Evolutionary conservation across 139 green algal genomes (phyloP).

Genomic region (Coelastrella sp.): DNA sequence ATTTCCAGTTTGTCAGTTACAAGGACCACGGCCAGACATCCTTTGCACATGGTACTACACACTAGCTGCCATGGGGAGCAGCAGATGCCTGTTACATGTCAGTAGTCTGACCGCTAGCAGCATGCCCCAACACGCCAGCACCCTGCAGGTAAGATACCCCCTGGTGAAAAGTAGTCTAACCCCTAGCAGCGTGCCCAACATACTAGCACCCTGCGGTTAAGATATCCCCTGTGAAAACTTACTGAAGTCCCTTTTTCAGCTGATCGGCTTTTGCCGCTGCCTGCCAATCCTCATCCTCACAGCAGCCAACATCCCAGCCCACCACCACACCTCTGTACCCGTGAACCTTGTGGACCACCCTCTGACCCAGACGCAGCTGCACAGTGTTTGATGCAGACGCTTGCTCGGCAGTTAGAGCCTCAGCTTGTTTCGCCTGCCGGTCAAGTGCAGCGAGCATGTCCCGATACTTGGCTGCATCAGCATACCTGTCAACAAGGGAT

Average conservation of each 20-base stretch:
- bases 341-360: conserved; percentile 69
- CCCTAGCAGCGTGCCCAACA: too few relatives aligned
- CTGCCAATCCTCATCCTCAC: conserved; percentile 81
- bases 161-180: too few relatives aligned
- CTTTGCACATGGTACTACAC: too few relatives aligned
- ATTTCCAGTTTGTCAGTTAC: too few relatives aligned
- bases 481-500: conserved; percentile 81
- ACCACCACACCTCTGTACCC: conserved; percentile 76
- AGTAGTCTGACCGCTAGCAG: too few relatives aligned
- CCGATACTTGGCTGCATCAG: conserved; percentile 72
- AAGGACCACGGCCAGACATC: too few relatives aligned
- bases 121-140: too few relatives aligned
- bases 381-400: neutral
- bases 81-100: too few relatives aligned
- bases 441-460: conserved; percentile 79
- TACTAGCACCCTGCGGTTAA: too few relatives aligned
- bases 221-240: too few relatives aligned
- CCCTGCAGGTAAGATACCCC: too few relatives aligned
- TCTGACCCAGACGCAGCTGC: conserved; percentile 74
- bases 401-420: conserved; percentile 10
- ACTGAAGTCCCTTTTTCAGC: conserved; percentile 29
- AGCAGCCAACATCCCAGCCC: conserved; percentile 84
- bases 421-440: conserved; percentile 50
- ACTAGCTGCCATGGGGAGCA: too few relatives aligned
- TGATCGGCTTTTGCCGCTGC: conserved; percentile 34